Base-by-base conservation (phyloP, 1,139 yeast genomes). In the Zygosaccharomyces sapae region DNA sequence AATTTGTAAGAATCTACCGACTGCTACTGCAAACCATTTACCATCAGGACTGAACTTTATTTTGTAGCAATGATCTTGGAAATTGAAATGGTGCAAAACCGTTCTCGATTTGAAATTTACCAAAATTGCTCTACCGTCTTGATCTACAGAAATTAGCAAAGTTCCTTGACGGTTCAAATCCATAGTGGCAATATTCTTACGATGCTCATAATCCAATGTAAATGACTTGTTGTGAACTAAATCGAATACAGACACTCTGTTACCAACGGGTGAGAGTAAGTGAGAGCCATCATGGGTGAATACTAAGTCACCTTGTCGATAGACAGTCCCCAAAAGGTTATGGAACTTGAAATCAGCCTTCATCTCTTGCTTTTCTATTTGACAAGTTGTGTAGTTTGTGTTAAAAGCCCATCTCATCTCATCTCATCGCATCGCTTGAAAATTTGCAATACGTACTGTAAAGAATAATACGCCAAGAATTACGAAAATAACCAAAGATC, bases 71-170 rank as follows among this genome's bases (percentile, higher is more conserved):
- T 68, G 71, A 29, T 85, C 95, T 62, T 85, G 87, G 71, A 94
- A 92, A 66, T 89, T 94, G 75, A 92, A 89, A 68, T 92, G 95
- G 67, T 92, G 96, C 52, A 92, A 72, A n/a, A 90, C 97, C 0
- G 88, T 84, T 55, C 95, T 76, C 33, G 95, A 77, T 35, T 77
- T 75, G 63, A 83, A 89, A 65, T 94, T 92, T 31, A 87, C 96
- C 52, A 92, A 73, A 42, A 92, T 88, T 19, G 96, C 97, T 57
- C 97, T 75, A 0, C 99, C 99, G 59, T 89, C 96, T 45, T 76
- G 83, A 63, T 94, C 98, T 1, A 92, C 88, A 2, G 95, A 79
- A n/a, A 92, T 63, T 59, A 92, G 66, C 43, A 94, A 74, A 0
- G 95, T 85, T 12, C 83, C 87, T 58, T 87, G 95, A 41, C 77